A percentile compares a stretch with the other conserved stretches of the same genome.
Conservation (phyloP, 768 basidiomycete genomes). For the Leccinellum albellum region DNA sequence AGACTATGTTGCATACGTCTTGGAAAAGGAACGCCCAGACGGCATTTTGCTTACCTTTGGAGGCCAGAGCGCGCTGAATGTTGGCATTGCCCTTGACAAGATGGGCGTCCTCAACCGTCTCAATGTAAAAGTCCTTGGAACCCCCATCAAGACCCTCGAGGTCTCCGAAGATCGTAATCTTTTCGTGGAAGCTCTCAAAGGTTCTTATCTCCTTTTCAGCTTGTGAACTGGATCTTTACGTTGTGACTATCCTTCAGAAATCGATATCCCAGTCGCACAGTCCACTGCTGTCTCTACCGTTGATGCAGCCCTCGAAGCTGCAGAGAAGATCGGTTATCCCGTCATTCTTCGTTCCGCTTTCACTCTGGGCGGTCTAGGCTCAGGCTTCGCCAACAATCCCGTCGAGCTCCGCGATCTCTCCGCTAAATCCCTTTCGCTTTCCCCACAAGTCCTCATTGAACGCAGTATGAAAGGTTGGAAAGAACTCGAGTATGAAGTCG, state of each 20-base stretch:
- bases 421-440: constrained; percentile 85
- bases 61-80: constrained; percentile 96
- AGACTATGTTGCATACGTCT: constrained; percentile 97
- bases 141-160: constrained; percentile 90
- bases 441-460: constrained; percentile 95
- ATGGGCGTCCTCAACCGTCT: constrained; percentile 95
- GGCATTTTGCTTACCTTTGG: constrained; percentile 97
- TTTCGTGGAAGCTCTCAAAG: constrained; percentile 94
- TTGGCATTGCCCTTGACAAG: constrained; percentile 92
- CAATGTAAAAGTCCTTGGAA: constrained; percentile 91
- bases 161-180: constrained; percentile 96
- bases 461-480: constrained; percentile 99
- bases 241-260: constrained; percentile 54
- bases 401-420: constrained; percentile 93
- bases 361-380: constrained; percentile 96
- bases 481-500: constrained; percentile 98
- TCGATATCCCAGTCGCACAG: constrained; percentile 92
- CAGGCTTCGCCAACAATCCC: constrained; percentile 93
- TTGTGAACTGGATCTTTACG: constrained; percentile 3
- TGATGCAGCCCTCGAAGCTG: constrained; percentile 87
- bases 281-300: constrained; percentile 97
- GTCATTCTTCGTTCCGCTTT: constrained; percentile 96
- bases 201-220: constrained; percentile 39
- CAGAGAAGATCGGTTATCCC: constrained; percentile 90
- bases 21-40: constrained; percentile 98